Evolutionary conservation across 2,329 filamentous ascomycete genomes (phyloP), one percentile per base, ranked within the genome.

Genomic region (Neonectria neomacrospora): DNA sequence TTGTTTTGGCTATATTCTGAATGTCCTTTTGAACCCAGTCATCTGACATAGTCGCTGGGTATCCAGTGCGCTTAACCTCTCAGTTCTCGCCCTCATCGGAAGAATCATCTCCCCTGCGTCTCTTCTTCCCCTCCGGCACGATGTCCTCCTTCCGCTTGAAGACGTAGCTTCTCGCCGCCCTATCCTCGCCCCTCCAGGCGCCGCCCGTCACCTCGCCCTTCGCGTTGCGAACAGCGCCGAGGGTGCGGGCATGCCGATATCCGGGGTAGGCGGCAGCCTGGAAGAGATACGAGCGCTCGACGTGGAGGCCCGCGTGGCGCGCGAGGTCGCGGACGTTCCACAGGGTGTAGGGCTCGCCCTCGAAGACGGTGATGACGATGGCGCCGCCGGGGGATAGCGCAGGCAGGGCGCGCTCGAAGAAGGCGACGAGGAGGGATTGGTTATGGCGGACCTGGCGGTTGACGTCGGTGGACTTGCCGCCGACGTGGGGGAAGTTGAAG

Each of bases 401-500:
- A 45, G 67, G 56, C 22, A 83, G 77, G 1, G 86, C 83, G 58
- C 82, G 79, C 63, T 78, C 76, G 80, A 93, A 93, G 80, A 92
- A 92, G 45, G 83, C 81, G 14, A 92, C 89, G 37, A 93, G 83
- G 54, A 93, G 83, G 73, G 91, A 88, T 79, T 97, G 94, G 80
- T 99, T 98, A 77, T 92, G 88, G 60, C 96, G 89, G 14, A 97
- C 94, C 80, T 99, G 96, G 37, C 96, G 86, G 81, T 97, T 97
- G 59, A 97, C 91, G 80, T 98, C 94, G 71, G 91, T 98, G 68
- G 88, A 91, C 73, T 96, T 90, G 48, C 96, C 96, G 67, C 96
- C 96, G 3, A 96, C 91, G 81, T 99, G 96, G 37, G 96, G 96
- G 79, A 99, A 99, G 83, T 97, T 97, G 87, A 98, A 99, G 69